Conservation (phyloP, 371 early-diverging fungal species). For the Saksenaea oblongispora region DNA sequence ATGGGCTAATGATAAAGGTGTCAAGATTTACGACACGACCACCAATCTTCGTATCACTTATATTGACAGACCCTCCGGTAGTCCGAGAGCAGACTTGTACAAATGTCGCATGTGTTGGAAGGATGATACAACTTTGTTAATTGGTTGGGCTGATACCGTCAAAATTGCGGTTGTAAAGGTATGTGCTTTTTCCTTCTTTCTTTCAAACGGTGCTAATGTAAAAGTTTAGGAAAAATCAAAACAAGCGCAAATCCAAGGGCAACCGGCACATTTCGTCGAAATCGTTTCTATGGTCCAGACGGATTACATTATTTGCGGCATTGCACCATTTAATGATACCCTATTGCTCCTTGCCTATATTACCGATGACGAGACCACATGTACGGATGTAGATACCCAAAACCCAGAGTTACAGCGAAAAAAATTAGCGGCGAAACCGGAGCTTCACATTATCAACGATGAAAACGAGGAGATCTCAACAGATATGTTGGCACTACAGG, state of each 20-base stretch:
- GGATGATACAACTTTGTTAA: conserved; percentile 68
- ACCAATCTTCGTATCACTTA: conserved; percentile 78
- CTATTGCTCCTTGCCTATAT: conserved; percentile 79
- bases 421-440: conserved; percentile 72
- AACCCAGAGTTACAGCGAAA: conserved; percentile 25
- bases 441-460: conserved; percentile 83
- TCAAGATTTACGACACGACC: conserved; percentile 79
- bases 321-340: conserved; percentile 79
- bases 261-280: conserved; percentile 73
- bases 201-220: not conserved
- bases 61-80: conserved; percentile 76
- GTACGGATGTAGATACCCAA: conserved; percentile 25
- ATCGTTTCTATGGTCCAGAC: conserved; percentile 82
- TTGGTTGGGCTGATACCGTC: conserved; percentile 95
- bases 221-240: conserved; percentile 42
- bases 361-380: conserved; percentile 36
- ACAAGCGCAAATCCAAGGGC: conserved; percentile 42
- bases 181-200: conserved; percentile 2
- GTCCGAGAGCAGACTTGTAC: conserved; percentile 87
- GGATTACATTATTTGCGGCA: conserved; percentile 87
- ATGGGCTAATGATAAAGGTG: conserved; percentile 91
- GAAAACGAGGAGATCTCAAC: conserved; percentile 82
- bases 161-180: conserved; percentile 80
- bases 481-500: conserved; percentile 82
- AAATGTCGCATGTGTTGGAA: conserved; percentile 89